phyloP scores from a whole-genome alignment of 2,329 filamentous ascomycete genomes.

The Talaromyces funiculosus region DNA sequence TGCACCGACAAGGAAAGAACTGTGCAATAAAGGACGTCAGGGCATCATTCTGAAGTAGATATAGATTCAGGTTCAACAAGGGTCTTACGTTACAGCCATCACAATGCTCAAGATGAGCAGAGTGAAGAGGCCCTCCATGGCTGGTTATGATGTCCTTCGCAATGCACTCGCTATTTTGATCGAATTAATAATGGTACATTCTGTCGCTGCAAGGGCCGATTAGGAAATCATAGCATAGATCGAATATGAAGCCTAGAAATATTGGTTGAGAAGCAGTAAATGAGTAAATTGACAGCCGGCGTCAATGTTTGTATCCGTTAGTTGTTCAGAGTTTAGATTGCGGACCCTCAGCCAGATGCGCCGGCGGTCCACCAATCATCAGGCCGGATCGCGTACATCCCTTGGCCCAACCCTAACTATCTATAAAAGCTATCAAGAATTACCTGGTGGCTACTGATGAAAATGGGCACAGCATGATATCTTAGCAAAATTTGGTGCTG shows the following conservation, averaged over 20 bases:
- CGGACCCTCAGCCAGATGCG: neutral
- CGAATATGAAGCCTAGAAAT: too few species aligned
- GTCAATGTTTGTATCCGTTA: neutral
- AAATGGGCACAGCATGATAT: too few species aligned
- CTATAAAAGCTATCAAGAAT: neutral
- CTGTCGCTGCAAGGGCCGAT: neutral
- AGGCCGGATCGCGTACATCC: neutral
- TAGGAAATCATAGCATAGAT: too few species aligned
- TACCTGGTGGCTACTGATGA: neutral
- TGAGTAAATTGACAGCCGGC: neutral
- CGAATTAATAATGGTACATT: slow-evolving; percentile 6
- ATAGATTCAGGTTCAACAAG: too few species aligned
- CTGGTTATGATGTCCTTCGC: slow-evolving; percentile 1
- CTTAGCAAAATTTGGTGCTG: too few species aligned
- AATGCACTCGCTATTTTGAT: slow-evolving; percentile 2
- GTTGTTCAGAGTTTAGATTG: neutral
- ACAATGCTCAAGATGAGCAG: slow-evolving; percentile 59
- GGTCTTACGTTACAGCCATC: slow-evolving; percentile 59
- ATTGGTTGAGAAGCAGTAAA: neutral
- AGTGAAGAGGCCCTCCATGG: slow-evolving; percentile 59
- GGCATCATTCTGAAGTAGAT: neutral
- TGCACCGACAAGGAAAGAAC: slow-evolving; percentile 88
- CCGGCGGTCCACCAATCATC: neutral
- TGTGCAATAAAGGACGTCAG: slow-evolving; percentile 34
- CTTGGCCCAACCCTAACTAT: neutral